phyloP scores from a whole-genome alignment of 108 stramenopile species.

The Fragilariopsis cylindrus region DNA sequence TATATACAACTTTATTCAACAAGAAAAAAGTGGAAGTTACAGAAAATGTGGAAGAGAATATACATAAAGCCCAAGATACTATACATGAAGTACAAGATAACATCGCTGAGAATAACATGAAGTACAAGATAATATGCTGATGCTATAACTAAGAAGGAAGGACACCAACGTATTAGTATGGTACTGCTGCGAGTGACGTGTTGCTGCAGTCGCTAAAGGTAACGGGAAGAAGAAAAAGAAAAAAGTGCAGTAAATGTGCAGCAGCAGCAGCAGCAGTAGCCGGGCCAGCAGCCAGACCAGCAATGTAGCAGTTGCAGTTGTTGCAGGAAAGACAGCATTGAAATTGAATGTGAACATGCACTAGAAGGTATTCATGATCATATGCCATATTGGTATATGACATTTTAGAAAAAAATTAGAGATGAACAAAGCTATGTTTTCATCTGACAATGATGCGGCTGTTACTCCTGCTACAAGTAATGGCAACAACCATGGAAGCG shows the following conservation, averaged over 20 bases:
- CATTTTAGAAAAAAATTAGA: background rate
- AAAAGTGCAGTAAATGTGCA: no score
- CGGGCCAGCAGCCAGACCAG: background rate
- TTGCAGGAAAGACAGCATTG: background rate
- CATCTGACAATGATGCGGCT: background rate
- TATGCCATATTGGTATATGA: conserved; percentile 25
- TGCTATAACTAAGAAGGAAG: background rate
- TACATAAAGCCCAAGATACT: background rate
- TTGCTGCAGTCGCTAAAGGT: no score
- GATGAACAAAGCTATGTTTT: background rate
- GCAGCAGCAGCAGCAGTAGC: background rate
- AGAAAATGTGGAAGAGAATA: background rate
- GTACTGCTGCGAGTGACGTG: no score
- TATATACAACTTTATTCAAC: background rate
- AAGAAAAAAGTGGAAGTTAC: background rate
- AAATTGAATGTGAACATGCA: conserved; percentile 12
- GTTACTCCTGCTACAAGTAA: no score
- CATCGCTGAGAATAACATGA: background rate
- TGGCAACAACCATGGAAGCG: no score
- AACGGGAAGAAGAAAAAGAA: no score
- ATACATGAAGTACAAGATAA: background rate
- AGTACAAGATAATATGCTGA: background rate
- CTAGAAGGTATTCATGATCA: conserved; percentile 10
- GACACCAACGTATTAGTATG: no score
- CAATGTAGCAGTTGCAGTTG: background rate